A percentile compares a stretch with the other conserved stretches of the same genome.
Conservation (phyloP, 1,284 basidiomycete species). For the Irpex sp. region DNA sequence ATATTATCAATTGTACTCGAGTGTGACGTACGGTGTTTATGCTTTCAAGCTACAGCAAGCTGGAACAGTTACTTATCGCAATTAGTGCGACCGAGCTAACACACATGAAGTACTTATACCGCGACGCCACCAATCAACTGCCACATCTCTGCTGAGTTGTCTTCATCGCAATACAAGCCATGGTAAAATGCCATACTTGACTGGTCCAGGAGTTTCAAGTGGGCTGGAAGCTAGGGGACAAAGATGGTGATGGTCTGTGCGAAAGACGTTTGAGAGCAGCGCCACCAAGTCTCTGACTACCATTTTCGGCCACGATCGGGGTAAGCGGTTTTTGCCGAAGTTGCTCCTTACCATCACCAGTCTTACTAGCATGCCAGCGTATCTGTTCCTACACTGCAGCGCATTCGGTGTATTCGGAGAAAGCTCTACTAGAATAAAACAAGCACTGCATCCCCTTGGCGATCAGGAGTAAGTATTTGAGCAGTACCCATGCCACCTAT, state of each 20-base stretch:
- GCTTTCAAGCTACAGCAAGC: not conserved
- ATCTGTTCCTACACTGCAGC: not conserved
- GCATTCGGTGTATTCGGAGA: not conserved
- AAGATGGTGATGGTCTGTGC: not conserved
- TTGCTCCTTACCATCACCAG: not conserved
- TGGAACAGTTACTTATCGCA: no score
- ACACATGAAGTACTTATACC: no score
- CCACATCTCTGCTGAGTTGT: no score
- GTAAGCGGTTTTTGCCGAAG: not conserved
- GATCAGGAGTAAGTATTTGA: not conserved
- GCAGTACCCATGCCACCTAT: no score
- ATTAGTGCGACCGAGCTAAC: no score
- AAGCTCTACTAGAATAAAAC: not conserved
- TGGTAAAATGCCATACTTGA: no score
- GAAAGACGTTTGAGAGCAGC: not conserved
- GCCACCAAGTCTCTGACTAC: not conserved
- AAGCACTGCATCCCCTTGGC: not conserved
- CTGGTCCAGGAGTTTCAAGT: no score
- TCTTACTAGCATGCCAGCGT: not conserved
- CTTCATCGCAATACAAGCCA: no score
- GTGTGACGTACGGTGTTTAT: not conserved
- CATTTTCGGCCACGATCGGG: not conserved
- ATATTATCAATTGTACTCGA: not conserved
- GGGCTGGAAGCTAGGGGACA: no score
- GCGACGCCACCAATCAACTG: no score